Evolutionary conservation across 768 basidiomycete species (phyloP).

Genomic region (Tephrocybe rancida): DNA sequence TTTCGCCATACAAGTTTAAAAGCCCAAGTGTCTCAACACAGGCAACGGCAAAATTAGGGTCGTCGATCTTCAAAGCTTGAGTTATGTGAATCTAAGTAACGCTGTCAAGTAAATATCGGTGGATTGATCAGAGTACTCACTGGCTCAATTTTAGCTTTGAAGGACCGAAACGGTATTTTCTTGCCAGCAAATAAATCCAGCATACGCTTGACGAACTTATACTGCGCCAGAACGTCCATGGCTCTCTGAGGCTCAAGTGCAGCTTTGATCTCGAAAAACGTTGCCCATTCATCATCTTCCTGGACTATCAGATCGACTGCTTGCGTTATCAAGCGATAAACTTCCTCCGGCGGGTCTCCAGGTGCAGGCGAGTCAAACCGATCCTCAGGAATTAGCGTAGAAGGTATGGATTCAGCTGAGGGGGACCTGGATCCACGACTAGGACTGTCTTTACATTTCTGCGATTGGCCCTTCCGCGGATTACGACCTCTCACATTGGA

Average conservation of each 20-base stretch:
- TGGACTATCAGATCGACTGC: conserved; percentile 47
- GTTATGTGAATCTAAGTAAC: conserved; percentile 51
- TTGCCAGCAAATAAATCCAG: conserved; percentile 47
- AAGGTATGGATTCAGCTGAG: conserved; percentile 1
- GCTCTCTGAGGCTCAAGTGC: conserved; percentile 34
- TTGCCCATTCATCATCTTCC: conserved; percentile 44
- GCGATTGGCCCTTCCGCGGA: background rate
- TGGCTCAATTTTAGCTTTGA: conserved; percentile 41
- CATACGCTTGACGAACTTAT: conserved; percentile 52
- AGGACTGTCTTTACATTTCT: conserved; percentile 1
- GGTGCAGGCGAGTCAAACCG: conserved; percentile 31
- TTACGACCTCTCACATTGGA: background rate
- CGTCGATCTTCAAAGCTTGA: conserved; percentile 48
- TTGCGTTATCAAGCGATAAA: conserved; percentile 41
- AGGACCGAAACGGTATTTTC: conserved; percentile 39
- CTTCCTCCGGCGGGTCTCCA: conserved; percentile 38
- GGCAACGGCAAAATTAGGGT: conserved; percentile 41
- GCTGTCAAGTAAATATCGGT: background rate
- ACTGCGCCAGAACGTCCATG: conserved; percentile 48
- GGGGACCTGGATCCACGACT: background rate
- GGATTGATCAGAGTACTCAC: conserved; percentile 31
- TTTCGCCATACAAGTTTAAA: conserved; percentile 56
- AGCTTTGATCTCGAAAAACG: conserved; percentile 47
- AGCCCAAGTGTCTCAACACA: conserved; percentile 55
- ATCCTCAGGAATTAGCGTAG: background rate